phyloP scores from a whole-genome alignment of 805 yeast species.

The Nakazawaea siamensis region DNA sequence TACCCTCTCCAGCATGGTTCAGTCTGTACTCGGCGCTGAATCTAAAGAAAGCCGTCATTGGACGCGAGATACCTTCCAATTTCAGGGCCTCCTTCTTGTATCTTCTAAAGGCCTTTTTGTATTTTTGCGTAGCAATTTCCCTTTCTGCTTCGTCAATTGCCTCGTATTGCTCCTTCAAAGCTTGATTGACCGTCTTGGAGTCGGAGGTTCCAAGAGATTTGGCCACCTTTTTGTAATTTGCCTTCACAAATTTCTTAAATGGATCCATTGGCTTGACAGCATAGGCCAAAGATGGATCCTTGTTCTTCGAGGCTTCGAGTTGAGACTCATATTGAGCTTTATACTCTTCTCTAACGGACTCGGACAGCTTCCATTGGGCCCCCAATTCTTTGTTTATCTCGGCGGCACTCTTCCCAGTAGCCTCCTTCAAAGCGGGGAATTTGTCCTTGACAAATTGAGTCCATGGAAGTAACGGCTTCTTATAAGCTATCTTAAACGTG shows the following conservation, averaged over 20 bases:
- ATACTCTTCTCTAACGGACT: background rate
- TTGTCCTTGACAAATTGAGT: slow-evolving; percentile 1
- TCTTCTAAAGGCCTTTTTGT: background rate
- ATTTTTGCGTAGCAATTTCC: background rate
- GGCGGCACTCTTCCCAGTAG: background rate
- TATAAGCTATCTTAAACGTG: slow-evolving; percentile 4
- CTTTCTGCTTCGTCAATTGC: slow-evolving; percentile 1
- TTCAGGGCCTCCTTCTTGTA: slow-evolving; percentile 1
- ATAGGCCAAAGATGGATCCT: slow-evolving; percentile 5
- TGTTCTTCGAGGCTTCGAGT: slow-evolving; percentile 3
- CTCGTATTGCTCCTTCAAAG: background rate
- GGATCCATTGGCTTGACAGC: slow-evolving; percentile 4
- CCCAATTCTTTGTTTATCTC: background rate
- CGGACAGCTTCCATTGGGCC: slow-evolving; percentile 2
- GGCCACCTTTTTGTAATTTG: background rate
- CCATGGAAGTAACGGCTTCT: slow-evolving; percentile 1
- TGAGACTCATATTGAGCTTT: background rate
- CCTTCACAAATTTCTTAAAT: background rate
- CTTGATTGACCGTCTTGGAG: background rate
- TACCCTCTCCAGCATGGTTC: background rate
- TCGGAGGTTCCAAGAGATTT: background rate
- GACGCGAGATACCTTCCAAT: background rate
- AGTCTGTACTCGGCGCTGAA: background rate
- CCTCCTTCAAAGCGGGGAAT: background rate
- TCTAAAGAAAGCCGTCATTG: background rate